A percentile compares a stretch with the other conserved stretches of the same genome.
phyloP scores from a whole-genome alignment of 1,284 basidiomycete genomes.

The Mycosarcoma mackinlayi region DNA sequence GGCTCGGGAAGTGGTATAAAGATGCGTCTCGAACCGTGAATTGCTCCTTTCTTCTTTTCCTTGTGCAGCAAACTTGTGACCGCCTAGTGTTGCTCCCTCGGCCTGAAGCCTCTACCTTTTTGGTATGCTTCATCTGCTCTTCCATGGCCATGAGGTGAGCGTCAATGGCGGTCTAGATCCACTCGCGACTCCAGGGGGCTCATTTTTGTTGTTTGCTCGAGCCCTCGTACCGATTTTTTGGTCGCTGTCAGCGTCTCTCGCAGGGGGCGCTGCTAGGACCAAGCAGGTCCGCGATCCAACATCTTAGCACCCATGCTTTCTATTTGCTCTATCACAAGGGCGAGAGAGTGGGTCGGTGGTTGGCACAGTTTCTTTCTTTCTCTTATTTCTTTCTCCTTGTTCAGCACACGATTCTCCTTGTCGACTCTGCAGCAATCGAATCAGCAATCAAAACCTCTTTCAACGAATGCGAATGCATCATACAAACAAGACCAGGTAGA shows the following conservation, averaged over 20 bases:
- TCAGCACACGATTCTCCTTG: neutral
- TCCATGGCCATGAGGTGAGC: conserved; percentile 54
- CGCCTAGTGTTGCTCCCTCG: conserved; percentile 57
- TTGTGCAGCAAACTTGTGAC: conserved; percentile 54
- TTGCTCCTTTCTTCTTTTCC: conserved; percentile 44
- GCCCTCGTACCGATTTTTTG: conserved; percentile 36
- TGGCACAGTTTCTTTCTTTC: conserved; percentile 30
- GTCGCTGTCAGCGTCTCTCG: conserved; percentile 18
- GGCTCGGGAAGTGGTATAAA: too few relatives aligned
- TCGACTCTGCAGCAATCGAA: neutral
- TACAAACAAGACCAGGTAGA: too few relatives aligned
- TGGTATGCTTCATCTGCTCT: conserved; percentile 22
- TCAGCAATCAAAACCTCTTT: neutral
- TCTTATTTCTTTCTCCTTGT: neutral
- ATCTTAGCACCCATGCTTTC: conserved; percentile 47
- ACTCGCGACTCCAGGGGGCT: conserved; percentile 54
- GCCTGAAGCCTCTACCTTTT: conserved; percentile 18
- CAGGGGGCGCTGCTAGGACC: conserved; percentile 29
- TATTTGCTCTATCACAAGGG: conserved; percentile 12
- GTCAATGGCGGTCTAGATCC: conserved; percentile 53
- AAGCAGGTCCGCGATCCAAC: conserved; percentile 50
- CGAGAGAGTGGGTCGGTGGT: conserved; percentile 49
- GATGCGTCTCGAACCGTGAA: neutral
- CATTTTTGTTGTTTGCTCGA: conserved; percentile 40
- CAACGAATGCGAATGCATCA: conserved; percentile 1